A percentile compares a stretch with the other conserved stretches of the same genome.
phyloP scores from a whole-genome alignment of 768 basidiomycete species.

The Serendipita vermifera region DNA sequence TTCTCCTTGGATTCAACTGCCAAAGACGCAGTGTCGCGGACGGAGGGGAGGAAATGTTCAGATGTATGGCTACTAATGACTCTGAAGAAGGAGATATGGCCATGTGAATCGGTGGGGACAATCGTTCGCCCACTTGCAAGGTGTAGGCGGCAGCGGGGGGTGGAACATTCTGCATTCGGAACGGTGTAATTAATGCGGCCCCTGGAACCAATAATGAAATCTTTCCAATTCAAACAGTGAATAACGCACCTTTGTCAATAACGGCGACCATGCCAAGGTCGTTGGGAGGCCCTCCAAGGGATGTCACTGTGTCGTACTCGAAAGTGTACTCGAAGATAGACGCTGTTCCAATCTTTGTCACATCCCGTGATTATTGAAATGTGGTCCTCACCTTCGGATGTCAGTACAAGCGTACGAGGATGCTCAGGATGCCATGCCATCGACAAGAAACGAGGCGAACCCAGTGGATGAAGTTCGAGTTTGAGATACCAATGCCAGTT shows the following conservation, averaged over 20 bases:
- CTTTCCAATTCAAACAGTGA: not conserved
- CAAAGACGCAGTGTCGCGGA: not conserved
- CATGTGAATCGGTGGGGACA: conserved; percentile 44
- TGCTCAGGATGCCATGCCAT: conserved; percentile 83
- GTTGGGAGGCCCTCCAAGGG: conserved; percentile 43
- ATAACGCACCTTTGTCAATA: conserved; percentile 67
- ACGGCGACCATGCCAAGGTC: conserved; percentile 84
- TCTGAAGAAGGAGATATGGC: conserved; percentile 48
- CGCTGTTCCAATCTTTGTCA: conserved; percentile 26
- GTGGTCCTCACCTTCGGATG: conserved; percentile 45
- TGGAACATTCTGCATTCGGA: conserved; percentile 88
- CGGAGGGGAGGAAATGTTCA: too few relatives aligned
- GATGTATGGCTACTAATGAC: conserved; percentile 35
- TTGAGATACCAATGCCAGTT: conserved; percentile 80
- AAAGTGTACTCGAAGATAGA: conserved; percentile 47
- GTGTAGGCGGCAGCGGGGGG: conserved; percentile 84
- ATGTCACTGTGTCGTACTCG: conserved; percentile 65
- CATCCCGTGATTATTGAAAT: not conserved
- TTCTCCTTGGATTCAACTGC: conserved; percentile 12
- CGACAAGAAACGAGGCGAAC: conserved; percentile 48
- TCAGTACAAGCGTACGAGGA: conserved; percentile 47
- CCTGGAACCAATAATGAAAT: conserved; percentile 31
- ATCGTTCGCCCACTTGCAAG: conserved; percentile 22
- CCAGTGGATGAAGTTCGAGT: not conserved
- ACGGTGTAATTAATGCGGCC: conserved; percentile 72